Conservation (phyloP, 148 eudicot species). For the Pharnaceum exiguum region DNA sequence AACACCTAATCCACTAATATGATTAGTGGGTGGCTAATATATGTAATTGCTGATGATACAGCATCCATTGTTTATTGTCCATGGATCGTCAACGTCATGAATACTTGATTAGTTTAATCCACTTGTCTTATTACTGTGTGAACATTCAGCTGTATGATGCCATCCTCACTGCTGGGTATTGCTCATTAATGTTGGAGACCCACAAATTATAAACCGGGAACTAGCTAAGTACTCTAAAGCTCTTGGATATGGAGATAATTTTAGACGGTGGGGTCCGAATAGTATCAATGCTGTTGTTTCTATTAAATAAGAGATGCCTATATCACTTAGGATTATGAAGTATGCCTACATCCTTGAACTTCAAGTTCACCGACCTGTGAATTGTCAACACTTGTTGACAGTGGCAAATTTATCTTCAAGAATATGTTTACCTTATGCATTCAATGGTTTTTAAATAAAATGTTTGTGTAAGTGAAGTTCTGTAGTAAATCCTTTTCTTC, state of each 20-base stretch:
- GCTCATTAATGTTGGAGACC: background rate
- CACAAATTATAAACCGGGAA: background rate
- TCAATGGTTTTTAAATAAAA: too few species aligned
- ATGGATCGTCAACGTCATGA: background rate
- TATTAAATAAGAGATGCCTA: background rate
- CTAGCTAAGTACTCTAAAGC: background rate
- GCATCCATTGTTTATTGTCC: slow-evolving; percentile 14
- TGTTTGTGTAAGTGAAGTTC: too few species aligned
- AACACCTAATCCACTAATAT: background rate
- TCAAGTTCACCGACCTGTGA: background rate
- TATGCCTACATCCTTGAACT: background rate
- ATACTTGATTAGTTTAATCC: background rate
- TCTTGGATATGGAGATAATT: slow-evolving; percentile 1
- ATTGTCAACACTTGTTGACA: background rate
- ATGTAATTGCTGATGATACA: slow-evolving; percentile 8
- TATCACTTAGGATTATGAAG: slow-evolving; percentile 10
- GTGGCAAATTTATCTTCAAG: background rate
- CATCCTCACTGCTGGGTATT: background rate
- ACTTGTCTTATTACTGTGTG: background rate
- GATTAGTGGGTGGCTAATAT: background rate
- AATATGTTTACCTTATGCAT: too few species aligned
- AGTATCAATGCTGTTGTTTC: background rate
- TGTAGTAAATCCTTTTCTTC: too few species aligned
- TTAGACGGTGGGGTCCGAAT: background rate
- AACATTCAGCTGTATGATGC: background rate